A percentile compares a stretch with the other conserved stretches of the same genome.
phyloP scores from a whole-genome alignment of 2,329 filamentous ascomycete species.

The Aspergillus sp. region DNA sequence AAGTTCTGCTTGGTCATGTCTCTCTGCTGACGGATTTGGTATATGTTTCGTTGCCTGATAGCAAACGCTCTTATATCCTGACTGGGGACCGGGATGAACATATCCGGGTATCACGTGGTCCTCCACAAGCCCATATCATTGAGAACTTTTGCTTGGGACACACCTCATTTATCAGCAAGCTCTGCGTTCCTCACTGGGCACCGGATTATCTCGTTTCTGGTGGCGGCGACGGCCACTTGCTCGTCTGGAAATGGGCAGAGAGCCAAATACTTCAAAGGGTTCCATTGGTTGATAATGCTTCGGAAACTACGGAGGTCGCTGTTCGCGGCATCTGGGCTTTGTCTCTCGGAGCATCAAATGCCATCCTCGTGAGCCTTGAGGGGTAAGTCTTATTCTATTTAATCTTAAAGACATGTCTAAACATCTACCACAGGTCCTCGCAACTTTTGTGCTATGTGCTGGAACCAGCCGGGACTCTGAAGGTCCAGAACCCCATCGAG shows the following conservation, averaged over 20 bases:
- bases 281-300: constrained; percentile 15
- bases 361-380: constrained; percentile 51
- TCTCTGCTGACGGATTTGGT: constrained; percentile 81
- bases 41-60: constrained; percentile 45
- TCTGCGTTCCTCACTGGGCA: constrained; percentile 56
- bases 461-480: constrained; percentile 43
- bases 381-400: constrained; percentile 40
- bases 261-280: constrained; percentile 27
- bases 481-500: constrained; percentile 45
- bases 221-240: constrained; percentile 72
- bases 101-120: constrained; percentile 76
- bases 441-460: constrained; percentile 61
- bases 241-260: constrained; percentile 73
- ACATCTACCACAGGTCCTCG: constrained; percentile 49
- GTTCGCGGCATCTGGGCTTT: constrained; percentile 48
- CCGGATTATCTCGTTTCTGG: constrained; percentile 70
- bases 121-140: constrained; percentile 79
- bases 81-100: constrained; percentile 71
- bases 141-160: constrained; percentile 88
- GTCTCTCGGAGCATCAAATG: constrained; percentile 18
- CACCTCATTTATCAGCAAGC: constrained; percentile 69
- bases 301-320: constrained; percentile 29
- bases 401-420: background rate
- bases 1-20: constrained; percentile 82
- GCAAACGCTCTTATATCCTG: constrained; percentile 53